Evolutionary conservation across 768 basidiomycete genomes (phyloP).

Genomic region (Pisolithus albus): DNA sequence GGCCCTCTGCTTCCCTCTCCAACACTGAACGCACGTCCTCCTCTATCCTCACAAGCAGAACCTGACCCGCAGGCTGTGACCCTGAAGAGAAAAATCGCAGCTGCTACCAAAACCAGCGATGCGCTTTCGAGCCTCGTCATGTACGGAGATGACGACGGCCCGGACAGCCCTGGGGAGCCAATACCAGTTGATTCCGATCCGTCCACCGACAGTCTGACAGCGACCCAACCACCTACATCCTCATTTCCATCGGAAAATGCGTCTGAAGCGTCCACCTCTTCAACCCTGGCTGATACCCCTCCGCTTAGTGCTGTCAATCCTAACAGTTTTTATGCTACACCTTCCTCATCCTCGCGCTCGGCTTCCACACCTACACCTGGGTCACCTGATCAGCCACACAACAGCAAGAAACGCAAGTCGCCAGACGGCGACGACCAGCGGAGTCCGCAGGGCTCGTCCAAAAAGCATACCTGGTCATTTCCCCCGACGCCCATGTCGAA

Average conservation of each 20-base stretch:
- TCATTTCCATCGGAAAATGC: conserved; percentile 9
- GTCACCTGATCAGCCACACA: neutral
- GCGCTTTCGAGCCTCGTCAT: conserved; percentile 34
- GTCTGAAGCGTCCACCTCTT: conserved; percentile 20
- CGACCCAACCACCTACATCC: conserved; percentile 20
- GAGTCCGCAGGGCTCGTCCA: conserved; percentile 13
- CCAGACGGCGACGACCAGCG: conserved; percentile 24
- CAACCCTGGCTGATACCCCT: conserved; percentile 28
- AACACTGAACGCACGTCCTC: conserved; percentile 21
- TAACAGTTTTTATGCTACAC: conserved; percentile 33
- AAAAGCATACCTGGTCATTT: conserved; percentile 15
- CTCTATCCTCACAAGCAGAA: neutral
- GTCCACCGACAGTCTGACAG: conserved; percentile 3
- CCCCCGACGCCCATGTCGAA: conserved; percentile 16
- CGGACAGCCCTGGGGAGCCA: conserved; percentile 13
- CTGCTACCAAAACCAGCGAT: conserved; percentile 26
- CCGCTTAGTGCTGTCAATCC: conserved; percentile 26
- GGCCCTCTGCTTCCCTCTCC: conserved; percentile 59
- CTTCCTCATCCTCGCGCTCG: neutral
- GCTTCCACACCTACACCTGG: neutral
- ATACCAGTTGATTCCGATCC: conserved; percentile 13
- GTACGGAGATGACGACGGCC: conserved; percentile 37
- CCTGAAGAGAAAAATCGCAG: conserved; percentile 50
- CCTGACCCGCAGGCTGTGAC: conserved; percentile 48
- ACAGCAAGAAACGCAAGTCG: conserved; percentile 37